Percentiles rank a stretch among this genome's conserved stretches.
phyloP scores from a whole-genome alignment of 2,329 filamentous ascomycete genomes.

The Cercospora sp. region DNA sequence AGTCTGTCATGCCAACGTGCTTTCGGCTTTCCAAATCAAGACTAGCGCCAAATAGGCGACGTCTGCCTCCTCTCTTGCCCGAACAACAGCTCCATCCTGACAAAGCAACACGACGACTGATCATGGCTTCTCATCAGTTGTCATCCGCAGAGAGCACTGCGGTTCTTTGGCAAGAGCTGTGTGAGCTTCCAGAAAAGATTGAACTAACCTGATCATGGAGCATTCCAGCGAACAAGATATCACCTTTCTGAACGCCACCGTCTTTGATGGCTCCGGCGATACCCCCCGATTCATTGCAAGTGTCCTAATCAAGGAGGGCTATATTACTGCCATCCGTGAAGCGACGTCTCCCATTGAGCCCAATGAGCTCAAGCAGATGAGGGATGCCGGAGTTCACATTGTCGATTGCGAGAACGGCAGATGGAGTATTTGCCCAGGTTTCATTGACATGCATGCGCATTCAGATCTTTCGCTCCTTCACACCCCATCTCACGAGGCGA shows the following conservation, averaged over 20 bases:
- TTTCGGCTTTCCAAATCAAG: background rate
- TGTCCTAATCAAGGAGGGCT: slow-evolving; percentile 26
- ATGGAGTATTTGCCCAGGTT: slow-evolving; percentile 33
- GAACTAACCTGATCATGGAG: background rate
- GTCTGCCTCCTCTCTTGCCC: background rate
- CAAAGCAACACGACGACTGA: background rate
- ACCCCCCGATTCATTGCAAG: slow-evolving; percentile 27
- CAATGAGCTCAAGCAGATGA: background rate
- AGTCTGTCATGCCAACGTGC: background rate
- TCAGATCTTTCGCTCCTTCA: slow-evolving; percentile 34
- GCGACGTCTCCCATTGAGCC: background rate
- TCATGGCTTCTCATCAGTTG: background rate
- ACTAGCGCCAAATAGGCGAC: background rate
- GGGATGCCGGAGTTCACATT: slow-evolving; percentile 12
- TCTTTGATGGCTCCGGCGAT: slow-evolving; percentile 32
- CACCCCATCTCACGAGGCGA: slow-evolving; percentile 32
- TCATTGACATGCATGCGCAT: slow-evolving; percentile 38
- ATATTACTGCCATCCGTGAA: slow-evolving; percentile 23
- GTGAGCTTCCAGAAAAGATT: background rate
- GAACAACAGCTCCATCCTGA: background rate
- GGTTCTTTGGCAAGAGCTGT: background rate
- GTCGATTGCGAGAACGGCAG: slow-evolving; percentile 32
- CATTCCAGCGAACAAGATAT: slow-evolving; percentile 1
- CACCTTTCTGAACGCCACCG: slow-evolving; percentile 29
- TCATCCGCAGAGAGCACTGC: background rate